A percentile compares a stretch with the other conserved stretches of the same genome.
Evolutionary conservation across 2,329 filamentous ascomycete species (phyloP).

Genomic region (Xylaria sp.): DNA sequence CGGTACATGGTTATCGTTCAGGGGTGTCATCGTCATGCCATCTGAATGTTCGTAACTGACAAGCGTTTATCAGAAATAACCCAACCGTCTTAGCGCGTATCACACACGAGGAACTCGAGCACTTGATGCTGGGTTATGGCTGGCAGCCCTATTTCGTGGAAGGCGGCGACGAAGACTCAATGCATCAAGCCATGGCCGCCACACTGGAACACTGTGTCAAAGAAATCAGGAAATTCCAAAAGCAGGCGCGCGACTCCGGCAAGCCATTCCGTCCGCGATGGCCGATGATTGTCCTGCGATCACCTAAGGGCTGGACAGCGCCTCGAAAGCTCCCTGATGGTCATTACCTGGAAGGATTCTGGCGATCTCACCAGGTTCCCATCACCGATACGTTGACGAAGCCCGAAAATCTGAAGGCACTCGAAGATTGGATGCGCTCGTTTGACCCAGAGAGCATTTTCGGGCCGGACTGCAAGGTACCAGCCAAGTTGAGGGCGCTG

Average conservation of each 20-base stretch:
- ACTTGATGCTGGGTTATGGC: conserved; percentile 67
- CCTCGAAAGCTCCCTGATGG: conserved; percentile 61
- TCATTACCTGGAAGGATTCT: conserved; percentile 70
- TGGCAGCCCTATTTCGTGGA: conserved; percentile 79
- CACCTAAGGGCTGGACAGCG: conserved; percentile 75
- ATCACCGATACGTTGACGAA: conserved; percentile 65
- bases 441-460: conserved; percentile 72
- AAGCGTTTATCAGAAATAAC: conserved; percentile 48
- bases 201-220: conserved; percentile 67
- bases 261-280: conserved; percentile 66
- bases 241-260: conserved; percentile 63
- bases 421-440: conserved; percentile 72
- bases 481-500: conserved; percentile 56
- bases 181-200: conserved; percentile 78
- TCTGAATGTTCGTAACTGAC: neutral
- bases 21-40: neutral
- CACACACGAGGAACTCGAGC: conserved; percentile 64
- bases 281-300: conserved; percentile 75
- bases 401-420: conserved; percentile 57
- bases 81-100: conserved; percentile 69
- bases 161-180: conserved; percentile 64
- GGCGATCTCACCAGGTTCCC: conserved; percentile 73
- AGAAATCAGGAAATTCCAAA: conserved; percentile 65
- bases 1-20: neutral
- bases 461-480: conserved; percentile 56